Evolutionary conservation across 1,139 yeast genomes (phyloP), one percentile per base, ranked within the genome.

Genomic region (Groenewaldozyma auringiensis): DNA sequence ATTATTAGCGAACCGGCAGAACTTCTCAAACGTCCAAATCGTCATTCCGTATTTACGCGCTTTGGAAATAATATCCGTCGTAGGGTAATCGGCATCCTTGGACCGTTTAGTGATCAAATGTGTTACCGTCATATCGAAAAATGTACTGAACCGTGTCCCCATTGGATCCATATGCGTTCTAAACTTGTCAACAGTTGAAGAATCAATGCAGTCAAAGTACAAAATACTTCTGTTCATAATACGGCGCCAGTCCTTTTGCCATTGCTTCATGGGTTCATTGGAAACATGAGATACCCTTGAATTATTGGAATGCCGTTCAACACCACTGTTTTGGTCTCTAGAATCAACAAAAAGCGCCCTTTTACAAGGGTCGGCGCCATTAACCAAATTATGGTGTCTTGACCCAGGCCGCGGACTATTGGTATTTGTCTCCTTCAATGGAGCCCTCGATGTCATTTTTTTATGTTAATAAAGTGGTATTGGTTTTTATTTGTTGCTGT

Each of bases 11-110:
- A 92, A 88, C 42, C 96, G 70, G 57, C 81, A 75, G 6, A 89
- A 87, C 63, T 89, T 89, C 47, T 86, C 95, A 57, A 78, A 81
- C 42, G 83, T 79, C 96, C 97, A 89, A 16, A 89, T 83, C 61
- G 87, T 87, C 61, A 85, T 75, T 50, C 75, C 76, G 49, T 73
- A 74, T 49, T 69, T 69, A 29, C 71, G 66, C 2, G 89, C 94
- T 53, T 79, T 76, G 46, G 76, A 71, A 54, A 86, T 75, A 21
- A 86, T 78, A 62, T 84, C 94, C 43, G 78, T 76, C 3, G 75
- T 66, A 8, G 74, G 69, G 45, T 69, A 65, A 4, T 59, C 61
- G 31, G 60, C 64, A 41, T 59, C 63, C 2, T 65, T 65, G 0
- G 70, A 61, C 47, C 83, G 71, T 53, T 82, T 75, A n/a, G 94